Conservation (phyloP, 1,139 yeast species). For the Candida tetrigidarum region DNA sequence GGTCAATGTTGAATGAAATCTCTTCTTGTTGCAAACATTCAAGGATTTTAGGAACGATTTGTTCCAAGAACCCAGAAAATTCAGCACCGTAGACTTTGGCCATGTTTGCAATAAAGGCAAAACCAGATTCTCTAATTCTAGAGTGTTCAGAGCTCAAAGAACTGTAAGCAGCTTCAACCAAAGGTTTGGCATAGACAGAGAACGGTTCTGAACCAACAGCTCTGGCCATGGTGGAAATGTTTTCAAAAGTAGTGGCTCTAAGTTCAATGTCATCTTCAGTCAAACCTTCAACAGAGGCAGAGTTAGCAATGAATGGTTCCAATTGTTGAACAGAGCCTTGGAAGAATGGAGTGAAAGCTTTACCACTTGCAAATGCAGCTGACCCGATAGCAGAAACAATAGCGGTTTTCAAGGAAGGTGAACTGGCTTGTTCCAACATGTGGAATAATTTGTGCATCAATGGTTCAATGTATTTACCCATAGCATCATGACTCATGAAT, state of each 20-base stretch:
- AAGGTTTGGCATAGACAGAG: constrained; percentile 83
- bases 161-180: constrained; percentile 85
- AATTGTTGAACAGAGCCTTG: constrained; percentile 77
- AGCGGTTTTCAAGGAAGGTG: constrained; percentile 77
- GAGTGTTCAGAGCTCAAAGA: constrained; percentile 80
- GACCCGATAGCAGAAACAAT: constrained; percentile 97
- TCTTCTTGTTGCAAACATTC: constrained; percentile 85
- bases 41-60: constrained; percentile 82
- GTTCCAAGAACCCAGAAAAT: constrained; percentile 83
- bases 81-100: constrained; percentile 94
- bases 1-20: constrained; percentile 56
- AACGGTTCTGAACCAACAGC: constrained; percentile 95
- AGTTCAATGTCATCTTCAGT: constrained; percentile 81
- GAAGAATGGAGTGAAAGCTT: constrained; percentile 84
- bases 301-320: constrained; percentile 75
- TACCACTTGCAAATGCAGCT: constrained; percentile 95
- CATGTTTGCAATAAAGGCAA: constrained; percentile 92
- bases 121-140: constrained; percentile 92
- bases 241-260: constrained; percentile 90
- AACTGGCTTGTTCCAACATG: constrained; percentile 71
- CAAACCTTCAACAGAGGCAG: constrained; percentile 69
- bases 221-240: constrained; percentile 92
- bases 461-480: constrained; percentile 80
- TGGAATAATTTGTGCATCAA: constrained; percentile 88
- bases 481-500: constrained; percentile 86